Base-by-base conservation (phyloP, 192 early-diverging fungal species). In the Diversispora eburnea region DNA sequence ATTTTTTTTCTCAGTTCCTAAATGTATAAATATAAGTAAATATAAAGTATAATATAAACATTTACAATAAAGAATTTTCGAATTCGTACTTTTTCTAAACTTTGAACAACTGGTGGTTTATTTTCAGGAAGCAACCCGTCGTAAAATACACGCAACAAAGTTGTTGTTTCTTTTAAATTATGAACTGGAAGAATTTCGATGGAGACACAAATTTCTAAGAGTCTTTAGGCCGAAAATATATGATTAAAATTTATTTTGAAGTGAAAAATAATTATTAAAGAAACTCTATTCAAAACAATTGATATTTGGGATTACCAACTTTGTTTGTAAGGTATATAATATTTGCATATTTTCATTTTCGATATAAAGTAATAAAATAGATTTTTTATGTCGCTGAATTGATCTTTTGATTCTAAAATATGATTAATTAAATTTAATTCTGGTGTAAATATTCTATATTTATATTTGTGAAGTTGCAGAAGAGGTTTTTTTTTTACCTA, bases 261-360 rank as follows among this genome's bases (percentile, higher is more conserved):
- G 0, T 15, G n/a, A 54, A 8, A 39, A 8, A 17, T 48, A 48
- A 52, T 15, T 3, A 49, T 42, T 42, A 12, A 46, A 49, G 0
- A 20, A 64, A n/a, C 42, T 19, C 43, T n/a, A 39, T 3, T 15
- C 5, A 41, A 17, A 45, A 20, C 13, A 3, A 72, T 5, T 8
- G 9, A 51, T 10, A 6, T 15, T 4, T 20, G 3, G 3, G 3
- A 4, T 12, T 48, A 49, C 19, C 13, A 51, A 64, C 72, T 61
- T 54, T 3, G 9, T 39, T 45, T 73, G 72, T 19, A 73, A 64
- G 1, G 63, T 61, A 43, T 64, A 73, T 13, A 73, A 73, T 0
- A 45, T 17, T 64, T 45, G 48, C 12, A 20, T 41, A 45, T 73
- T 73, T 55, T 41, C 47, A 62, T 20, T 47, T 43, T 52, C 42